These are phyloP conservation scores for Limnanthes douglasii DNA, from an alignment of 345 rosid species.

Conservation along the genomic window DNA sequence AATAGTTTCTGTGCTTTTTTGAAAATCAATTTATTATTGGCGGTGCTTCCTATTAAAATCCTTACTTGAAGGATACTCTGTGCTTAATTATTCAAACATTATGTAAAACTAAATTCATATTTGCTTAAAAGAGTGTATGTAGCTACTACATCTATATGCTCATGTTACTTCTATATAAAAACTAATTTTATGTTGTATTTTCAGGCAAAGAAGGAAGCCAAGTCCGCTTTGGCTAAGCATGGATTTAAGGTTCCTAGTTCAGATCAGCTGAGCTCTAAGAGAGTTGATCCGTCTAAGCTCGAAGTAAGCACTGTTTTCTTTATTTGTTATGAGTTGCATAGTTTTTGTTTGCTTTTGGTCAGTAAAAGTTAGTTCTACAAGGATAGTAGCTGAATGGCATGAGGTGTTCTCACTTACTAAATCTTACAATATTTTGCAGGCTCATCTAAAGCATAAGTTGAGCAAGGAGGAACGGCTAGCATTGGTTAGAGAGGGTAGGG, in stretches of 20 bases:
- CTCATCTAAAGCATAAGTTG: slow-evolving; percentile 60
- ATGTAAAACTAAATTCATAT: too few species aligned
- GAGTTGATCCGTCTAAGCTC: slow-evolving; percentile 77
- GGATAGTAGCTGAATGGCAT: too few species aligned
- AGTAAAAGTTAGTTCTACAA: too few species aligned
- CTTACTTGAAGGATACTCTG: too few species aligned
- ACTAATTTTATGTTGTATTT: not conserved
- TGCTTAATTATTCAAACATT: too few species aligned
- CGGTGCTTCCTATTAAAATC: too few species aligned
- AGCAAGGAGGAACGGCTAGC: slow-evolving; percentile 78
- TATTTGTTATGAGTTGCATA: slow-evolving; percentile 4
- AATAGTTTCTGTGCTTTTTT: too few species aligned
- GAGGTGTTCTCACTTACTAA: not conserved
- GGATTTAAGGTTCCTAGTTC: slow-evolving; percentile 69
- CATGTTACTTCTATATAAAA: too few species aligned
- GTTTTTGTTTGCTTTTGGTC: too few species aligned
- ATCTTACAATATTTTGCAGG: slow-evolving; percentile 29
- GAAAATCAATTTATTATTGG: not conserved
- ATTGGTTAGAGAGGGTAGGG: slow-evolving; percentile 75
- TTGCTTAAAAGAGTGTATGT: too few species aligned
- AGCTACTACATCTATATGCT: too few species aligned
- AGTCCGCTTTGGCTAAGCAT: slow-evolving; percentile 46
- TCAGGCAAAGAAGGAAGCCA: slow-evolving; percentile 75
- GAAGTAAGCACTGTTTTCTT: slow-evolving; percentile 72
- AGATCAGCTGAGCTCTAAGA: slow-evolving; percentile 62